Conservation (phyloP, 1,139 yeast genomes). For the Taphrina confusa region DNA sequence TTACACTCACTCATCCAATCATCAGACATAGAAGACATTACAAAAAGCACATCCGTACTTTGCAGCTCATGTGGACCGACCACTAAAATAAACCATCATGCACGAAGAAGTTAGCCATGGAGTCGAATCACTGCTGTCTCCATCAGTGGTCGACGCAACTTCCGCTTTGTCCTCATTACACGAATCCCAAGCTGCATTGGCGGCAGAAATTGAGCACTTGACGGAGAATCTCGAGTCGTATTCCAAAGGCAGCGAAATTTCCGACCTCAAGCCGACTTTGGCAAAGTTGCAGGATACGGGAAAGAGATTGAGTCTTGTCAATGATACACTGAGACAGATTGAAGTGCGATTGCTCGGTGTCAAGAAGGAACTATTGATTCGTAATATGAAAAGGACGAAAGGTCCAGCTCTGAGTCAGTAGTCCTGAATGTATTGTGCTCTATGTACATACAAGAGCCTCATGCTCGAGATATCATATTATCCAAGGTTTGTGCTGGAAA, state of each 20-base stretch:
- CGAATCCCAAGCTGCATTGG: constrained; percentile 5
- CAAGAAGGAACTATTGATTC: constrained; percentile 17
- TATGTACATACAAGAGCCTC: too few relatives aligned
- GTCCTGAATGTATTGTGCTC: too few relatives aligned
- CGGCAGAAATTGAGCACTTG: neutral
- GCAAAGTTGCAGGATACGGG: constrained; percentile 10
- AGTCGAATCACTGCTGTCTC: neutral
- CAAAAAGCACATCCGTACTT: too few relatives aligned
- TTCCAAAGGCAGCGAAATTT: neutral
- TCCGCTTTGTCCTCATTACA: constrained; percentile 9
- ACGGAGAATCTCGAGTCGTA: neutral
- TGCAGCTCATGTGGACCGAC: too few relatives aligned
- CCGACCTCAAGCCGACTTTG: constrained; percentile 4
- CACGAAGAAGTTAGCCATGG: constrained; percentile 20
- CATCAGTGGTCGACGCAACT: neutral
- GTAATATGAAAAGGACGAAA: neutral
- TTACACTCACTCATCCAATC: too few relatives aligned
- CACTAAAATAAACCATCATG: too few relatives aligned
- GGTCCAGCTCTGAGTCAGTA: too few relatives aligned
- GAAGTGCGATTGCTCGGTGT: constrained; percentile 4
- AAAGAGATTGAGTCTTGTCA: neutral
- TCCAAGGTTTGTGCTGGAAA: too few relatives aligned
- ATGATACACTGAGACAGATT: constrained; percentile 2
- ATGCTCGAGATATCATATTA: too few relatives aligned
- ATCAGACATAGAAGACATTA: too few relatives aligned